A percentile compares a stretch with the other conserved stretches of the same genome.
These are phyloP conservation scores for Serendipita sp. DNA, from an alignment of 768 basidiomycete genomes.

Conservation along the genomic window DNA sequence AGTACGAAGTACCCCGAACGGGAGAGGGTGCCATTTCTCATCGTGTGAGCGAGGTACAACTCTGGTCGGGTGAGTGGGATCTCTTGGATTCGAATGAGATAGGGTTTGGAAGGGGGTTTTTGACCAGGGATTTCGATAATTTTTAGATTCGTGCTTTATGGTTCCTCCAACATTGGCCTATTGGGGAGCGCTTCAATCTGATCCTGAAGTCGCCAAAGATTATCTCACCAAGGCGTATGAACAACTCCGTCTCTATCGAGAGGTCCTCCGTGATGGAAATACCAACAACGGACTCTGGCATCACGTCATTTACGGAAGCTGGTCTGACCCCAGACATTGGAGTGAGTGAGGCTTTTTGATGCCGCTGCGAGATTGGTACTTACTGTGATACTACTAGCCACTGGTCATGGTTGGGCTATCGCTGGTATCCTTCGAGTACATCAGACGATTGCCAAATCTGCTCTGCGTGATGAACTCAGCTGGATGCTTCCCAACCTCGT, in stretches of 20 bases:
- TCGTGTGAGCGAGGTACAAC: conserved; percentile 16
- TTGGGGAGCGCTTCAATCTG: conserved; percentile 15
- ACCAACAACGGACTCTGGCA: conserved; percentile 13
- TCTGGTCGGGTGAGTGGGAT: conserved; percentile 6
- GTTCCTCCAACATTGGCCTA: conserved; percentile 17
- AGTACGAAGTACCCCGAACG: conserved; percentile 12
- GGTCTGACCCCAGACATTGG: conserved; percentile 15
- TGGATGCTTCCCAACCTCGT: not conserved
- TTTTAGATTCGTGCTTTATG: conserved; percentile 8
- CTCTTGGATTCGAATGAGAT: no score
- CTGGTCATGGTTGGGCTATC: conserved; percentile 20
- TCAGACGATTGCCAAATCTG: conserved; percentile 15
- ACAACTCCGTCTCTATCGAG: conserved; percentile 17
- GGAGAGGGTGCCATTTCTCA: conserved; percentile 20
- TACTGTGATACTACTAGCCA: not conserved
- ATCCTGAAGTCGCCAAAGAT: conserved; percentile 7
- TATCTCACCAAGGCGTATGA: conserved; percentile 13
- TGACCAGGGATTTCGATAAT: no score
- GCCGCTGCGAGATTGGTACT: not conserved
- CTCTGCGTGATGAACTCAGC: conserved; percentile 1
- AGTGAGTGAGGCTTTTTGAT: not conserved
- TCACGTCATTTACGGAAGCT: conserved; percentile 15
- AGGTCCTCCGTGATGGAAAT: conserved; percentile 7
- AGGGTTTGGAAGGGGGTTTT: no score
- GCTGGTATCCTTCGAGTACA: conserved; percentile 16